These are phyloP conservation scores for Coprinopsis strossmayeri DNA, from an alignment of 768 basidiomycete genomes.

Conservation along the genomic window DNA sequence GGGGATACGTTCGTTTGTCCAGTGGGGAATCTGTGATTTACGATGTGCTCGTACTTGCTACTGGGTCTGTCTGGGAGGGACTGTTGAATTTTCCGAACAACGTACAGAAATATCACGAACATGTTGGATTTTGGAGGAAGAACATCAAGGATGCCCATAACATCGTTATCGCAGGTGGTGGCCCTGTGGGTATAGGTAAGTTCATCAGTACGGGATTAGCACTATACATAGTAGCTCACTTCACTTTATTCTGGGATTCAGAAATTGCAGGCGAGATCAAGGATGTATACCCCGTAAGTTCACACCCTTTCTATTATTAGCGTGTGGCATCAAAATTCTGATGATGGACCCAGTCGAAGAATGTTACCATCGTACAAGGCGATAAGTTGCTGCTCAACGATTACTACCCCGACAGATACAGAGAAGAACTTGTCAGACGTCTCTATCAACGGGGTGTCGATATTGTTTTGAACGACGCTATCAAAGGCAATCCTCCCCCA, in stretches of 20 bases:
- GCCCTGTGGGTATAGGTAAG: slow-evolving; percentile 22
- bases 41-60: slow-evolving; percentile 48
- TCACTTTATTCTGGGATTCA: slow-evolving; percentile 4
- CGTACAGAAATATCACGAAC: slow-evolving; percentile 10
- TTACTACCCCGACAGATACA: slow-evolving; percentile 44
- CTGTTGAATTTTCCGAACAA: slow-evolving; percentile 25
- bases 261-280: slow-evolving; percentile 21
- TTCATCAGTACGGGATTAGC: slow-evolving; percentile 11
- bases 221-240: neutral
- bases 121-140: slow-evolving; percentile 17
- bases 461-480: slow-evolving; percentile 42
- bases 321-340: neutral
- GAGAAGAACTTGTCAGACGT: slow-evolving; percentile 33
- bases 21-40: slow-evolving; percentile 21
- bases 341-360: slow-evolving; percentile 35
- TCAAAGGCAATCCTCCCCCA: slow-evolving; percentile 26
- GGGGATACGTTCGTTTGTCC: slow-evolving; percentile 6
- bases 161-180: slow-evolving; percentile 22
- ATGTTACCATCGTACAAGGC: slow-evolving; percentile 53
- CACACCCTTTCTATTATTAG: neutral
- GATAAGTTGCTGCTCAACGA: slow-evolving; percentile 39
- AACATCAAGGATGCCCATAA: slow-evolving; percentile 18
- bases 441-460: slow-evolving; percentile 37
- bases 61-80: slow-evolving; percentile 44
- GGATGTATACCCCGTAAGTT: slow-evolving; percentile 19